Evolutionary conservation across 192 early-diverging fungal genomes (phyloP).

Genomic region (Linnemannia exigua): DNA sequence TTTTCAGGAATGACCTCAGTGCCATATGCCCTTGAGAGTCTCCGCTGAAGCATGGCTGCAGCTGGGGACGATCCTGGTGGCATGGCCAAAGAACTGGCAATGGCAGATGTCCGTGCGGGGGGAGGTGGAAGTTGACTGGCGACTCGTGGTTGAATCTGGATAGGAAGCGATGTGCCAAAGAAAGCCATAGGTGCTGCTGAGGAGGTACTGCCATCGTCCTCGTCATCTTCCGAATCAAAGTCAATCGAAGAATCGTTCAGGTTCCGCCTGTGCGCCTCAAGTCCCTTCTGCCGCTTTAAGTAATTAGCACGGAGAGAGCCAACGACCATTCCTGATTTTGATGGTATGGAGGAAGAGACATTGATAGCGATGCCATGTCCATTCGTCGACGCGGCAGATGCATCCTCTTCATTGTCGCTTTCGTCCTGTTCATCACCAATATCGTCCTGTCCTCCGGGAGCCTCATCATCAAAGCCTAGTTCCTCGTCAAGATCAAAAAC

Average conservation of each 20-base stretch:
- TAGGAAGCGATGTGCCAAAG: slow-evolving; percentile 49
- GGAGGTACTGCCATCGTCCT: slow-evolving; percentile 4
- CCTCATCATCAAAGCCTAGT: slow-evolving; percentile 38
- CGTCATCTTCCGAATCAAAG: slow-evolving; percentile 17
- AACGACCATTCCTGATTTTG: slow-evolving; percentile 38
- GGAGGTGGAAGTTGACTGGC: slow-evolving; percentile 17
- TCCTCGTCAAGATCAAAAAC: slow-evolving; percentile 55
- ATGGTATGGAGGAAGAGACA: not conserved
- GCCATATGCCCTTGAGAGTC: slow-evolving; percentile 45
- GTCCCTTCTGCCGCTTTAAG: slow-evolving; percentile 36
- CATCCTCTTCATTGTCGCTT: not conserved
- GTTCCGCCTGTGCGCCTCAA: slow-evolving; percentile 23
- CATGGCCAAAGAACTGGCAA: slow-evolving; percentile 39
- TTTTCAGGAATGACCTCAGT: slow-evolving; percentile 12
- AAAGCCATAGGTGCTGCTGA: not conserved
- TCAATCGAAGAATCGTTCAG: slow-evolving; percentile 18
- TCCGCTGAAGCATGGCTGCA: slow-evolving; percentile 52
- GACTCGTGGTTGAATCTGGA: slow-evolving; percentile 34
- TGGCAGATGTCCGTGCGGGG: slow-evolving; percentile 25
- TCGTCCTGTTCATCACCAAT: slow-evolving; percentile 1
- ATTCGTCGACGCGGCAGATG: not conserved
- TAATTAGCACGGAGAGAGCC: slow-evolving; percentile 49
- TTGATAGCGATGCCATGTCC: slow-evolving; percentile 22
- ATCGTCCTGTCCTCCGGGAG: not conserved
- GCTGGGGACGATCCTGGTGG: slow-evolving; percentile 52